Evolutionary conservation across 768 basidiomycete species (phyloP), one percentile per base, ranked within the genome.

Genomic region (Agrocybe pediades): DNA sequence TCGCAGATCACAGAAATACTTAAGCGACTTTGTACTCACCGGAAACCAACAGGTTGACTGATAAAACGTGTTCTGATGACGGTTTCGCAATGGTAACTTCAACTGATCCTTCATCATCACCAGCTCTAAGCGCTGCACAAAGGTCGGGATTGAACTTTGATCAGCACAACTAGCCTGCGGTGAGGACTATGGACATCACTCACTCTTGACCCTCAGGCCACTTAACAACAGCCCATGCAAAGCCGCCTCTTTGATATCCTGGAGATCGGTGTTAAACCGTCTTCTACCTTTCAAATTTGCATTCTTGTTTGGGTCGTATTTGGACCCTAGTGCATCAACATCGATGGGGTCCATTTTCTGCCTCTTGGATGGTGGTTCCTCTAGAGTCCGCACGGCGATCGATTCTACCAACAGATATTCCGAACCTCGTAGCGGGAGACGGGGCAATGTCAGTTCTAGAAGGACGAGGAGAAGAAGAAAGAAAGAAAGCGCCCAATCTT

Each of bases 81-180:
- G 49, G 49, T n/a, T 76, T 64, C 40, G 68, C 63, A 20, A 86
- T 68, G 11, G 62, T 61, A 25, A 85, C 69, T 48, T 84, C 77
- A n/a, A 88, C 68, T n/a, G 79, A 74, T 15, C 84, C 85, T 57
- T 87, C 86, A 46, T 87, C 86, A 23, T 87, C 85, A 23, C 85
- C 85, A 21, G 74, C 41, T 24, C 69, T 64, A n/a, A 85, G 62
- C 46, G 67, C 86, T 88, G 62, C 15, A n/a, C n/a, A n/a, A n/a
- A n/a, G n/a, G n/a, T n/a, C n/a, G n/a, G n/a, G n/a, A n/a, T n/a
- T 16, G 43, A 17, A 15, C 13, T 16, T 20, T 41, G 39, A n/a
- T 49, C 26, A 55, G 55, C 11, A 41, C 15, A 21, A 40, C n/a
- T 26, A 15, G 6, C 40, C 23, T 17, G 40, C 36, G 16, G 30